Base-by-base conservation (phyloP, 768 basidiomycete species). In the Guyanaporus albipodus region DNA sequence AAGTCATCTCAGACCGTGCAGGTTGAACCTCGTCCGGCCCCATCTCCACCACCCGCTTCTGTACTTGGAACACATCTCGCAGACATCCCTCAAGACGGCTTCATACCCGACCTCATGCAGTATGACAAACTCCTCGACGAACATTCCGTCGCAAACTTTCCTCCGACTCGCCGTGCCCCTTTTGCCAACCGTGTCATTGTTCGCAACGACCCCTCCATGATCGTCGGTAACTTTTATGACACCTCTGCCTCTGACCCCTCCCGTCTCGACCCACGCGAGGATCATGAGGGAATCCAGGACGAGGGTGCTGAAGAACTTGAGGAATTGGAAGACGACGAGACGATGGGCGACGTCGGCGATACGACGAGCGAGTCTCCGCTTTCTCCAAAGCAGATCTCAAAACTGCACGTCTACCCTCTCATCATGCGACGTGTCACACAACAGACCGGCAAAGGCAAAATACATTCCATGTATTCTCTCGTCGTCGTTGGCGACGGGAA, bases 401-500 rank as follows among this genome's bases (percentile, higher is more conserved):
- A 60, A 23, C 59, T 77, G 24, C 69, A 75, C 53, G 52, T 64
- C 18, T 75, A 72, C 51, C 53, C 71, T 0, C 66, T 78, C 48
- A 49, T 79, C 51, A 54, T 49, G 52, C 77, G 83, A 6, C 70
- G 81, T 33, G 85, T 94, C 56, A 81, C 80, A 4, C 86, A 91
- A 51, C 94, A 97, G 76, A 97, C 93, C 0, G 85, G 87, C 46
- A 98, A 97, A 69, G 96, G 96, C 12, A 95, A 91, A 61, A 85
- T 87, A 50, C 73, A 77, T 22, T 76, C 81, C 15, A 65, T 75
- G 42, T 79, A 79, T 42, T 70, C 72, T 31, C 75, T 88, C 53
- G 77, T 83, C 53, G 79, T 93, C 49, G 80, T 88, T 27, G 91
- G 91, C 3, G 82, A 94, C 61, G 88, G 89, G 3, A 73, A 86